phyloP scores from a whole-genome alignment of 2,329 filamentous ascomycete genomes.

The Pezicula carpinea region DNA sequence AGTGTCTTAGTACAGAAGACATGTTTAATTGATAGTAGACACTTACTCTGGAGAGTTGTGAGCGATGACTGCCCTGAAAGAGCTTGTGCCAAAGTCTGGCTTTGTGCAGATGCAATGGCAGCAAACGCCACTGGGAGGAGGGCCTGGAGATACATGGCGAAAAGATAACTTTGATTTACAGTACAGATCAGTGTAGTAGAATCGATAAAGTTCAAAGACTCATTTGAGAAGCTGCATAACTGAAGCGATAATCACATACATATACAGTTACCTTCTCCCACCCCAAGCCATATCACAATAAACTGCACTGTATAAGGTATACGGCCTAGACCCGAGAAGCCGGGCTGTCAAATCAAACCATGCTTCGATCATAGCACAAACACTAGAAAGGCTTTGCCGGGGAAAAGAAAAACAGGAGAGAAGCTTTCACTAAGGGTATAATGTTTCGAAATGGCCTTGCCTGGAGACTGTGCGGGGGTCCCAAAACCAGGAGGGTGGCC shows the following conservation, averaged over 20 bases:
- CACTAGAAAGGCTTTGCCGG: background rate
- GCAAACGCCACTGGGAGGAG: background rate
- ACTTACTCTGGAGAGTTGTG: conserved; percentile 1
- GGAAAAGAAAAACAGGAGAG: too few species aligned
- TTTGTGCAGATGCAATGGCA: background rate
- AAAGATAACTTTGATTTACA: background rate
- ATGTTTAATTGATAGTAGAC: background rate
- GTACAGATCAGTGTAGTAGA: background rate
- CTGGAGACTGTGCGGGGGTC: background rate
- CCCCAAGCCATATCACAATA: background rate
- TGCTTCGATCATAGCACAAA: background rate
- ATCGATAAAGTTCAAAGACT: background rate
- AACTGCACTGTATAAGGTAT: background rate
- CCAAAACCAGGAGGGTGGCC: background rate
- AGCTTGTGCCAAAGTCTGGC: conserved; percentile 1
- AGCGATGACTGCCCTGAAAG: background rate
- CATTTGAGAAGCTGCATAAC: background rate
- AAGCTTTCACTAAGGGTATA: background rate
- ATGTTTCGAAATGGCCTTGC: background rate
- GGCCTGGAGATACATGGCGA: background rate
- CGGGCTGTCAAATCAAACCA: background rate
- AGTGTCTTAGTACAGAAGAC: background rate
- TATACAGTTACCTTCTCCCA: background rate
- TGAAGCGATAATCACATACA: background rate
- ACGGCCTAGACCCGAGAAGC: background rate